phyloP scores from a whole-genome alignment of 140 eudicot genomes.

The Bidens hawaiensis region DNA sequence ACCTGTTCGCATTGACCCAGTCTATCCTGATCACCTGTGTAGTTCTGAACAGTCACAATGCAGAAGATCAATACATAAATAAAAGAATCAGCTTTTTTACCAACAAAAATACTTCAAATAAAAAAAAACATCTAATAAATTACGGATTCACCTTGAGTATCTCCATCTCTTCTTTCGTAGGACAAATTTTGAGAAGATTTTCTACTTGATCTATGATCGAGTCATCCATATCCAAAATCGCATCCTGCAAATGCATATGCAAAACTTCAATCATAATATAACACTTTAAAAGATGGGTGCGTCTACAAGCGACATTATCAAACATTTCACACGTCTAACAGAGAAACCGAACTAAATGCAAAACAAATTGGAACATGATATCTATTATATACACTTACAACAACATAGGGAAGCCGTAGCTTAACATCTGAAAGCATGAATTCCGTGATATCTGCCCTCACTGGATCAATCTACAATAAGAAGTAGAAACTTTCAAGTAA shows the following conservation, averaged over 20 bases:
- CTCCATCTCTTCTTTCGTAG: conserved; percentile 74
- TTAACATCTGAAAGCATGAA: conserved; percentile 89
- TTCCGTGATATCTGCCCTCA: conserved; percentile 86
- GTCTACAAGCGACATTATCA: background rate
- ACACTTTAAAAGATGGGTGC: background rate
- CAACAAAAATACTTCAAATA: background rate
- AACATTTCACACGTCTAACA: background rate
- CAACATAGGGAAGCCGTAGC: conserved; percentile 82
- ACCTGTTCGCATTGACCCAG: conserved; percentile 88
- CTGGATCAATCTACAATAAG: conserved; percentile 55
- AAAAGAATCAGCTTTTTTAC: background rate
- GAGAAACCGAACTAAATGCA: background rate
- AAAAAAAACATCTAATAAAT: conserved; percentile 9
- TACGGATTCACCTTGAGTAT: conserved; percentile 53
- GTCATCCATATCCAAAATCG: conserved; percentile 67
- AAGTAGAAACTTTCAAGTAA: background rate
- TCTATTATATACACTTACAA: conserved; percentile 56
- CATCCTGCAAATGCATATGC: conserved; percentile 38
- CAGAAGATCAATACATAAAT: conserved; percentile 24
- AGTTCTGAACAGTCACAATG: conserved; percentile 43
- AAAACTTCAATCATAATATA: background rate
- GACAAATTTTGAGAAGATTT: conserved; percentile 62
- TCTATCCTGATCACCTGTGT: conserved; percentile 62
- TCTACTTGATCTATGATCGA: conserved; percentile 60
- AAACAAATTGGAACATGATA: background rate